Conservation (phyloP, 352 stramenopile species). For the Globisporangium cederbergense region DNA sequence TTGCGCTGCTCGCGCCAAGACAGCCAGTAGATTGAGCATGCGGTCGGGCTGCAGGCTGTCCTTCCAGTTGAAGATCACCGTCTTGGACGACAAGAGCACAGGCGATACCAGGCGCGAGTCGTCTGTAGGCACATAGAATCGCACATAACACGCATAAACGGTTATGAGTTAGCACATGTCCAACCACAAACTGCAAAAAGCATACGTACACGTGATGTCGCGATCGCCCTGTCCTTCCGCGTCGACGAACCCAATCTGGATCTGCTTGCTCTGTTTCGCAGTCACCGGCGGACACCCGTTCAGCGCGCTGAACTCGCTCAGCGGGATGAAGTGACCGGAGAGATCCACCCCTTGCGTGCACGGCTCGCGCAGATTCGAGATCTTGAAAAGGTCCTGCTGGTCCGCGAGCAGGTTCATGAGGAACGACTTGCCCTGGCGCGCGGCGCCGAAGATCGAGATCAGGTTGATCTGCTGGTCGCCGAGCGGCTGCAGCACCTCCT, state of each 20-base stretch:
- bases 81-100: constrained; percentile 81
- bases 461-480: constrained; percentile 71
- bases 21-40: constrained; percentile 81
- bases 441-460: constrained; percentile 84
- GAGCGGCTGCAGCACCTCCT: constrained; percentile 57
- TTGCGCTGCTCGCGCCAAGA: constrained; percentile 73
- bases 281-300: constrained; percentile 53
- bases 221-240: constrained; percentile 82
- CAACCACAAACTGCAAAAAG: not conserved
- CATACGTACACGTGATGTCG: constrained; percentile 76
- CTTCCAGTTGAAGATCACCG: constrained; percentile 90
- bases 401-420: constrained; percentile 86
- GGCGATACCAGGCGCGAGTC: constrained; percentile 82
- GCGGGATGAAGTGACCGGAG: constrained; percentile 69
- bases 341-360: constrained; percentile 86
- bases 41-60: constrained; percentile 82
- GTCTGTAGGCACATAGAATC: constrained; percentile 27
- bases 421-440: constrained; percentile 83
- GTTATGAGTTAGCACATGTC: not conserved
- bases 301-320: constrained; percentile 63
- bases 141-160: not conserved
- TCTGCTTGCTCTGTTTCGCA: constrained; percentile 25
- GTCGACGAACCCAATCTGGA: constrained; percentile 85
- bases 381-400: constrained; percentile 86
- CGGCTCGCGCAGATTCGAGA: constrained; percentile 82